Conservation (phyloP, 2,329 filamentous ascomycete species). For the Chrysosporium keratinophilum region DNA sequence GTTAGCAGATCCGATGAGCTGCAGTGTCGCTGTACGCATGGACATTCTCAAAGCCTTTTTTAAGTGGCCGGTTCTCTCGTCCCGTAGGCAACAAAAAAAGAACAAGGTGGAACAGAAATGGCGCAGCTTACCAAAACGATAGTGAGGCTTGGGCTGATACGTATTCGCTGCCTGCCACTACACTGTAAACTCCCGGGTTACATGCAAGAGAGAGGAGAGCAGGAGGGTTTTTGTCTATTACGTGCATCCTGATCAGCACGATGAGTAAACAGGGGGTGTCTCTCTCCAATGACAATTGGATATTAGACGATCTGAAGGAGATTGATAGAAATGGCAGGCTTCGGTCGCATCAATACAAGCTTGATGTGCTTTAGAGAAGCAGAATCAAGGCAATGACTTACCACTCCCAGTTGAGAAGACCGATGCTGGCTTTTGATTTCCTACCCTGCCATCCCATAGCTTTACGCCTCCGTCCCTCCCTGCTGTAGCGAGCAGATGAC, state of each 20-base stretch:
- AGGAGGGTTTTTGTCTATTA: constrained; percentile 36
- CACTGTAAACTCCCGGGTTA: constrained; percentile 35
- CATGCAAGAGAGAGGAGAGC: constrained; percentile 46
- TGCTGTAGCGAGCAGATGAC: constrained; percentile 17
- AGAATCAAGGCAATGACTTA: constrained; percentile 1
- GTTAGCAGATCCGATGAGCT: constrained; percentile 21
- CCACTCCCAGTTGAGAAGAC: constrained; percentile 30
- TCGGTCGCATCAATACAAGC: neutral
- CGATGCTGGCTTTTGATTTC: constrained; percentile 23
- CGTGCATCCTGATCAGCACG: constrained; percentile 3
- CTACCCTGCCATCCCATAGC: constrained; percentile 33
- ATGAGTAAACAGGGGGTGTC: neutral
- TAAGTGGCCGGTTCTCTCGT: neutral
- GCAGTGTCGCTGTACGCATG: neutral
- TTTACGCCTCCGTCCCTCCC: constrained; percentile 35
- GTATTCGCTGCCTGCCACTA: constrained; percentile 49
- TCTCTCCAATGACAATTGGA: neutral
- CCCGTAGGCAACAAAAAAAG: no score
- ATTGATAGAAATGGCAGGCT: neutral
- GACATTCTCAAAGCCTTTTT: neutral
- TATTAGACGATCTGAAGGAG: neutral
- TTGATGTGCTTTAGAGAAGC: neutral
- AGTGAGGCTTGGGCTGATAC: constrained; percentile 35
- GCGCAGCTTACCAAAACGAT: constrained; percentile 35
- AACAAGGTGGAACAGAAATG: constrained; percentile 13